Base-by-base conservation (phyloP, 305 asterid species). In the Petunia hybrid region DNA sequence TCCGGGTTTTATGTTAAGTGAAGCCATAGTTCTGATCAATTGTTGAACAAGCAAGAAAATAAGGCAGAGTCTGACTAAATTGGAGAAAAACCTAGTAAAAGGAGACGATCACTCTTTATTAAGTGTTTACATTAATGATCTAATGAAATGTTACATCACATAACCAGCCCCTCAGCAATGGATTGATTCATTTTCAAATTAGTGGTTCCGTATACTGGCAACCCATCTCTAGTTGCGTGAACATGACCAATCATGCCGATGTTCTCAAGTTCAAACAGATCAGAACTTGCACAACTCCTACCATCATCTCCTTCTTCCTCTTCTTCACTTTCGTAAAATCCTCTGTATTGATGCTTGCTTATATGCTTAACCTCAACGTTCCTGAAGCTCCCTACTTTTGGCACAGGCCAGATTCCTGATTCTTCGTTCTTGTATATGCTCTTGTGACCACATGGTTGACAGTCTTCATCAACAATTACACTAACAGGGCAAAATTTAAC, bases 171-270 rank as follows among this genome's bases (percentile, higher is more conserved):
- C 84, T 80, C 84, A 57, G 92, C 91, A 83, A 89, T 85, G 56
- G 92, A 94, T 61, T 85, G 89, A 84, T 89, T 90, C 63, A 89
- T 84, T 85, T 87, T 87, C 78, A 92, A 78, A 81, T 85, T 85
- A 39, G 98, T 92, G 4, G 96, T 94, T 83, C 92, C 99, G 85
- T 92, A 95, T 1, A 95, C 97, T 2, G 99, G 99, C 89, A 95
- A 82, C 65, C 92, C 98, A 77, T 92, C 90, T 14, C 87, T 86
- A 51, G 84, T 89, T 3, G 83, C 82, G 36, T 55, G 78, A 76
- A 84, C 88, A 56, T 83, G 82, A 59, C 91, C 94, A 64, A 86
- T 83, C 63, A 84, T 78, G 4, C 92, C 91, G 82, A 93, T 87
- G 53, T 88, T 91, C 64, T 93, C 94, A 6, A 95, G 97, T 88